phyloP scores from a whole-genome alignment of 2,329 filamentous ascomycete genomes.

The Lomentospora prolificans region DNA sequence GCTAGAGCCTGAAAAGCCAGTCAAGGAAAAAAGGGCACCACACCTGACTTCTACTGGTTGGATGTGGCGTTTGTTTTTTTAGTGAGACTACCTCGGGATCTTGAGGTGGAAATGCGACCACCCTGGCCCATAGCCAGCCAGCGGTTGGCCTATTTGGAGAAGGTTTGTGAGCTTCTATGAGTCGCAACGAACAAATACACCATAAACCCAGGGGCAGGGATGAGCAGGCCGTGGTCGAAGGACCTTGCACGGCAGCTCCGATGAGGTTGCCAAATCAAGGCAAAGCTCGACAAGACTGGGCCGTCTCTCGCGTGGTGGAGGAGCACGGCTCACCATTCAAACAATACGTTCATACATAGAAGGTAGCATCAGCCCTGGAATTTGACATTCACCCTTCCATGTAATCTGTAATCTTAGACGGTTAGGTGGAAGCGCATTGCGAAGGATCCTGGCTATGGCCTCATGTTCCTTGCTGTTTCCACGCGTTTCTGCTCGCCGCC shows the following conservation, averaged over 20 bases:
- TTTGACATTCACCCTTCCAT: slow-evolving; percentile 1
- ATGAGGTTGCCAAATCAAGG: slow-evolving; percentile 1
- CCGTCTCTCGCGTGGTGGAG: neutral
- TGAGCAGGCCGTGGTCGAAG: neutral
- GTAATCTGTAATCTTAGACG: neutral
- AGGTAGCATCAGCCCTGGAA: slow-evolving; percentile 4
- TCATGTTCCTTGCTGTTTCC: slow-evolving; percentile 2
- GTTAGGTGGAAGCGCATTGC: neutral
- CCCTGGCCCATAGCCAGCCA: too few relatives aligned
- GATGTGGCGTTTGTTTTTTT: too few relatives aligned
- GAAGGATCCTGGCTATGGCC: slow-evolving; percentile 2
- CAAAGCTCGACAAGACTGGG: neutral
- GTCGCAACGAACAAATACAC: too few relatives aligned
- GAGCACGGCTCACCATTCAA: neutral
- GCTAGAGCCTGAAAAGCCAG: too few relatives aligned
- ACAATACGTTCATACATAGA: neutral
- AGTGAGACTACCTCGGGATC: too few relatives aligned
- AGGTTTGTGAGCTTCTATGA: too few relatives aligned
- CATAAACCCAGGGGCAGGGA: neutral
- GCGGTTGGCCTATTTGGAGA: too few relatives aligned
- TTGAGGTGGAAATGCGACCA: too few relatives aligned
- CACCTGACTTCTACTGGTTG: too few relatives aligned
- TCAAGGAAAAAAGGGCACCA: too few relatives aligned
- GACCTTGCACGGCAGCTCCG: slow-evolving; percentile 3
- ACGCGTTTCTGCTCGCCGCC: neutral